Percentiles rank a stretch among this genome's conserved stretches.
Conservation (phyloP, 2,329 filamentous ascomycete species). For the Pestalotiopsis sp. region DNA sequence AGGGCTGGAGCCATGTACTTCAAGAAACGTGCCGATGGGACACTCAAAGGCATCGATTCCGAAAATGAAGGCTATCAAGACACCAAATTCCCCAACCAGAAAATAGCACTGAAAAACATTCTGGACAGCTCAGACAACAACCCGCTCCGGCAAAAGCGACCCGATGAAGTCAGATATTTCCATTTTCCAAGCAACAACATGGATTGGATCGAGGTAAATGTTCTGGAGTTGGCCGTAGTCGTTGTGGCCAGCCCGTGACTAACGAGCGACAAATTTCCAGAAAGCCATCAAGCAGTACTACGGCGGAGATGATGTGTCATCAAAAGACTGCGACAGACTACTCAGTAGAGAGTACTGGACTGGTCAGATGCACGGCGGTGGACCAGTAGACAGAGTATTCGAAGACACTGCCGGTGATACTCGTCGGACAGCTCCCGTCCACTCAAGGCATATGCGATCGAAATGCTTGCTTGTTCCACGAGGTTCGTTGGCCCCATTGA, state of each 20-base stretch:
- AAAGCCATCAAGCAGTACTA: conserved; percentile 15
- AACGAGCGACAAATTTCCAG: neutral
- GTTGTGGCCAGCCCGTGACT: too few relatives aligned
- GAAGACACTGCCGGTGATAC: neutral
- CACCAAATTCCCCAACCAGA: conserved; percentile 13
- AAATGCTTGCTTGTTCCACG: conserved; percentile 14
- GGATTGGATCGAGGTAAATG: conserved; percentile 15
- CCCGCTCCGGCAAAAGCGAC: conserved; percentile 1
- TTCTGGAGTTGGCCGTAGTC: too few relatives aligned
- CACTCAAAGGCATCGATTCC: neutral
- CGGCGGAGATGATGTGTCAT: neutral
- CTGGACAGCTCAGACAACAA: neutral
- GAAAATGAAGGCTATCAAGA: neutral
- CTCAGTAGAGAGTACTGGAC: conserved; percentile 14
- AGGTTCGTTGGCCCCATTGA: neutral
- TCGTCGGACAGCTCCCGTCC: conserved; percentile 3
- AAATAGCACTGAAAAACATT: conserved; percentile 3
- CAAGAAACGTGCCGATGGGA: neutral
- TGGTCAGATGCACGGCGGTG: conserved; percentile 16
- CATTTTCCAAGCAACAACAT: conserved; percentile 18
- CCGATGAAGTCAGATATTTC: conserved; percentile 12
- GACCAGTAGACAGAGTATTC: neutral
- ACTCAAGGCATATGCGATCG: conserved; percentile 15
- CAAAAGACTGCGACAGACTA: conserved; percentile 5
- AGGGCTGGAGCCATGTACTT: conserved; percentile 13